These are phyloP conservation scores for Starmerella potacharoeniae DNA, from an alignment of 805 yeast species.

Conservation along the genomic window DNA sequence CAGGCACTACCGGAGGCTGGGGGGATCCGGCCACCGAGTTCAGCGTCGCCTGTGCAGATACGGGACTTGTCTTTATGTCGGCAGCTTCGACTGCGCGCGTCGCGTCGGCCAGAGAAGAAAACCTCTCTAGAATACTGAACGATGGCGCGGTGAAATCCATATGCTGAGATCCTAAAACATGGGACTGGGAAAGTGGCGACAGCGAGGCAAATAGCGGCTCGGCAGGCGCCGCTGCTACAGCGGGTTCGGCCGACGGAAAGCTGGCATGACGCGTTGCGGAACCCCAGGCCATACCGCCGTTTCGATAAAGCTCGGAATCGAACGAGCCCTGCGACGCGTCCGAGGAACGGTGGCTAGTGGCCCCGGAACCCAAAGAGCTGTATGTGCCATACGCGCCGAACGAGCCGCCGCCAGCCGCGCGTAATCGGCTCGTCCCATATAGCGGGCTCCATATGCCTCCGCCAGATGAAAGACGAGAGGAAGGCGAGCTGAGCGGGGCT, in stretches of 20 bases:
- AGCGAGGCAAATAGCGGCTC: constrained; percentile 17
- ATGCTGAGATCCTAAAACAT: background rate
- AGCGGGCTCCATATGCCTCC: constrained; percentile 1
- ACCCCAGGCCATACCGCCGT: constrained; percentile 25
- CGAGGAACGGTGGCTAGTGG: constrained; percentile 7
- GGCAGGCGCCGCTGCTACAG: background rate
- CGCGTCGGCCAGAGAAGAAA: constrained; percentile 23
- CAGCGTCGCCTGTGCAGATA: background rate
- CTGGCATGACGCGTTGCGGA: constrained; percentile 17
- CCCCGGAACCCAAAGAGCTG: background rate
- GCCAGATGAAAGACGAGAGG: background rate
- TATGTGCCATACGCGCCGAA: constrained; percentile 16
- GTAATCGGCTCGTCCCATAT: background rate
- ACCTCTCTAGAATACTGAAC: constrained; percentile 22
- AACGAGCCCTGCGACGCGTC: constrained; percentile 11
- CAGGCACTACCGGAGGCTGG: background rate
- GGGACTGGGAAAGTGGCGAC: constrained; percentile 8
- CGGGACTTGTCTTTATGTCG: background rate
- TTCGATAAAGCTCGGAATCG: constrained; percentile 20
- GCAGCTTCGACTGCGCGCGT: constrained; percentile 18
- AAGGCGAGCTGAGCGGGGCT: background rate
- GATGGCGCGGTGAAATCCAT: constrained; percentile 22
- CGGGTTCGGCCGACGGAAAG: constrained; percentile 7
- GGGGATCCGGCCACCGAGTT: background rate
- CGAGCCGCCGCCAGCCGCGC: constrained; percentile 12